Conservation (phyloP, 2,329 filamentous ascomycete genomes). For the Sarocladium strictum region DNA sequence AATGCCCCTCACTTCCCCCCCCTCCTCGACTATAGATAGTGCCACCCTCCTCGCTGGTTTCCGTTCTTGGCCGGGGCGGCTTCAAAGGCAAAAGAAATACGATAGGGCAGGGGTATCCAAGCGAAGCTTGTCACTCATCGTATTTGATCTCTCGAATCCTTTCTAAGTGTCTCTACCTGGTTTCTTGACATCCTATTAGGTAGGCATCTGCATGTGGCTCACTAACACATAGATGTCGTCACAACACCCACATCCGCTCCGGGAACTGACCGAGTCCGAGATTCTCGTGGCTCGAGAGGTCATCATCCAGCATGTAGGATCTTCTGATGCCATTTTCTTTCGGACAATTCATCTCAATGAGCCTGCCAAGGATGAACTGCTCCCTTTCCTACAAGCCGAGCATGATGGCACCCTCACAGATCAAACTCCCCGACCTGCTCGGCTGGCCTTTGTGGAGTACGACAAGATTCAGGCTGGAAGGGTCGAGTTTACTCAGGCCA, state of each 20-base stretch:
- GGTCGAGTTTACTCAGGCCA: constrained; percentile 27
- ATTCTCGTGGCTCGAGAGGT: constrained; percentile 39
- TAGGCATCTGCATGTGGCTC: too few species aligned
- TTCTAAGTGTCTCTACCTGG: too few species aligned
- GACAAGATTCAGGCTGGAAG: constrained; percentile 29
- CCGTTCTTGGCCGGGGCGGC: neutral
- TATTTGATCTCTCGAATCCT: neutral
- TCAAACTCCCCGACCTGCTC: constrained; percentile 34
- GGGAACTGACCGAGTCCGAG: constrained; percentile 44
- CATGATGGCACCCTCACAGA: constrained; percentile 43
- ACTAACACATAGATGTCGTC: constrained; percentile 9
- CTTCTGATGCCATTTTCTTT: constrained; percentile 26
- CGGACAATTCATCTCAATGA: constrained; percentile 61
- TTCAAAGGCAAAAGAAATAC: too few species aligned
- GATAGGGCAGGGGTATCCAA: too few species aligned
- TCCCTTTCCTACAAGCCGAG: constrained; percentile 57
- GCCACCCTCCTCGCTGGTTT: neutral
- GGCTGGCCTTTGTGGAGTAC: constrained; percentile 40
- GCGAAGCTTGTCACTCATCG: too few species aligned
- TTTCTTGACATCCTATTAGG: too few species aligned
- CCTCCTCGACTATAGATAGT: neutral
- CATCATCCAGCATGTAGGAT: constrained; percentile 28
- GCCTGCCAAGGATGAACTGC: constrained; percentile 51
- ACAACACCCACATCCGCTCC: constrained; percentile 36
- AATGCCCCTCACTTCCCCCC: neutral